Evolutionary conservation across 2,329 filamentous ascomycete species (phyloP), one percentile per base, ranked within the genome.

Genomic region (Epichloe scottii): DNA sequence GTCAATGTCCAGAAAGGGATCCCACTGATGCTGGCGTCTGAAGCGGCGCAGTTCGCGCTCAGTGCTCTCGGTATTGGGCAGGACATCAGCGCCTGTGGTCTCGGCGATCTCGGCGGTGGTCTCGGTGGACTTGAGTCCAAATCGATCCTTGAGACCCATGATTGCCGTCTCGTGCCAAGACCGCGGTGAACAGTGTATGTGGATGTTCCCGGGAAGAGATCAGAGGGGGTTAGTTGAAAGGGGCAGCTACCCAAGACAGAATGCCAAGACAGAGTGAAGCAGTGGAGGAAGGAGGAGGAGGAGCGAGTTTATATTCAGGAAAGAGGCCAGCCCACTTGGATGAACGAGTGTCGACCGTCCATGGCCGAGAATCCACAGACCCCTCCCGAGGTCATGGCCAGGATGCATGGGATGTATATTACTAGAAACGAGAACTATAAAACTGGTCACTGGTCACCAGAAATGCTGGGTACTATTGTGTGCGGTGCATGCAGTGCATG

Each of bases 1-100:
- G 47, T 77, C 73, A 39, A 74, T 62, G 2, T 75, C 74, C 51
- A 82, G 59, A 54, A 80, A 80, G 43, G 76, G 77, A 59, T 81
- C 78, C 68, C 75, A 78, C 48, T 72, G 68, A 57, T 79, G 77
- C 53, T 74, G 69, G 49, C 71, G 66, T 57, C 73, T 70, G 55
- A 78, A 71, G 44, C 71, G 59, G 47, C 67, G 66, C 47, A 71
- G 59, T 52, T 66, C 62, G 30, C 51, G 54, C 41, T 65, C 61
- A 19, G 53, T 51, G 40, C 51, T 48, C 23, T 51, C 56, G 17
- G 52, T 44, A 11, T 49, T 51, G 26, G 58, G 58, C 35, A 56
- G 53, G 34, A 58, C 50, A 15, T 61, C 56, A 40, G 50, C 47
- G 49, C 57, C 54, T 2, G 56, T 54, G 26, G 58, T 50, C 42